phyloP scores from a whole-genome alignment of 257 asterid genomes.

The Pogostemon cablin region DNA sequence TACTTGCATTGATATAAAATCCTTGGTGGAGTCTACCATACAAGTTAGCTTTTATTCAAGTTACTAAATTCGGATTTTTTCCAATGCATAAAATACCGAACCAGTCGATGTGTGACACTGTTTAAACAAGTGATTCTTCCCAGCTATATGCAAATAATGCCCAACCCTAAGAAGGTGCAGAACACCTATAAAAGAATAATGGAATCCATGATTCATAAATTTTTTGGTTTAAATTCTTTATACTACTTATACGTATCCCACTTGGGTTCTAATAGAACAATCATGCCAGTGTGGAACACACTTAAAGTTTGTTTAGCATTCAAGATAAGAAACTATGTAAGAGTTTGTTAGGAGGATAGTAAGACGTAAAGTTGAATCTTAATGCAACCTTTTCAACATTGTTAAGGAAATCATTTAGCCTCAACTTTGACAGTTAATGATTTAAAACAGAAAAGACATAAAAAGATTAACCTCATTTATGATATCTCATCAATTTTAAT shows the following conservation, averaged over 20 bases:
- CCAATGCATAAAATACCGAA: too few relatives aligned
- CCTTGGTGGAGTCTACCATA: too few relatives aligned
- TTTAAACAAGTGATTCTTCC: constrained; percentile 16
- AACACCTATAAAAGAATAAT: constrained; percentile 59
- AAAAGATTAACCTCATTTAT: constrained; percentile 3
- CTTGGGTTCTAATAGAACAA: background rate
- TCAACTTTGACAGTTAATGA: background rate
- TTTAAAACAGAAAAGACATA: background rate
- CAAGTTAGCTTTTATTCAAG: too few relatives aligned
- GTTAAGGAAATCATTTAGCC: constrained; percentile 34
- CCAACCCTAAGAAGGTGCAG: constrained; percentile 92
- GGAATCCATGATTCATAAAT: constrained; percentile 20
- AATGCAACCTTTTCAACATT: constrained; percentile 88
- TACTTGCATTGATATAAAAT: too few relatives aligned
- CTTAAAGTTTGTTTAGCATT: background rate
- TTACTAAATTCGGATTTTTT: too few relatives aligned
- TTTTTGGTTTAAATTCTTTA: background rate
- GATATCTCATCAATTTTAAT: background rate
- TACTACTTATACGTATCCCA: too few relatives aligned
- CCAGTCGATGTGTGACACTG: too few relatives aligned
- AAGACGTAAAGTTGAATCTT: constrained; percentile 88
- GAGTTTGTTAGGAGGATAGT: constrained; percentile 17
- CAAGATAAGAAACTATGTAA: background rate
- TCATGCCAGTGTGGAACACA: background rate
- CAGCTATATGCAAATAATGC: constrained; percentile 66